These are phyloP conservation scores for Solanum piurae DNA, from an alignment of 257 asterid species.

Conservation along the genomic window DNA sequence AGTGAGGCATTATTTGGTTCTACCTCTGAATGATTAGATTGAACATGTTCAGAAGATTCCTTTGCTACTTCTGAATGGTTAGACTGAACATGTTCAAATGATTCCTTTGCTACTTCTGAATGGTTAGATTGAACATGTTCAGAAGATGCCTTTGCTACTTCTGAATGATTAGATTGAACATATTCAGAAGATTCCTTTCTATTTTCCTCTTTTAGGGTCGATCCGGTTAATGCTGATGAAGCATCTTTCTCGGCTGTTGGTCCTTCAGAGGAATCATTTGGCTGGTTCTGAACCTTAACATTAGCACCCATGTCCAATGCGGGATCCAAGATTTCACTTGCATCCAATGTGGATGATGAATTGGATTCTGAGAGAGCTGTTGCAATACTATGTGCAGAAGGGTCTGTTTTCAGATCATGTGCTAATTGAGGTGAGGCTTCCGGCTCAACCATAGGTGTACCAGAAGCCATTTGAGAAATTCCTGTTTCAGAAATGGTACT, in stretches of 20 bases:
- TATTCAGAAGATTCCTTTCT: background rate
- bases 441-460: conserved; percentile 6
- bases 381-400: conserved; percentile 7
- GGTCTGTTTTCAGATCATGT: conserved; percentile 10
- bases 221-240: conserved; percentile 3
- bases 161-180: conserved; percentile 2
- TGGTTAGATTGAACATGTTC: background rate
- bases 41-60: background rate
- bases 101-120: background rate
- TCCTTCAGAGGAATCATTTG: conserved; percentile 18
- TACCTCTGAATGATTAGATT: background rate
- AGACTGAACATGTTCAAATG: background rate
- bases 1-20: background rate
- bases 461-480: conserved; percentile 9
- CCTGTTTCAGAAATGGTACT: conserved; percentile 4
- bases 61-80: background rate
- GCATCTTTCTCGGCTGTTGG: conserved; percentile 17
- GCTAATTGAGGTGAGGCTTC: conserved; percentile 10
- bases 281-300: background rate
- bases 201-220: conserved; percentile 13
- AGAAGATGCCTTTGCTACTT: background rate
- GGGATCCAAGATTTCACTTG: background rate
- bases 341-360: conserved; percentile 17
- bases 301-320: background rate
- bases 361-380: background rate